Evolutionary conservation across 176 grass and related monocot species (phyloP).

Genomic region (Metroxylon sagu): DNA sequence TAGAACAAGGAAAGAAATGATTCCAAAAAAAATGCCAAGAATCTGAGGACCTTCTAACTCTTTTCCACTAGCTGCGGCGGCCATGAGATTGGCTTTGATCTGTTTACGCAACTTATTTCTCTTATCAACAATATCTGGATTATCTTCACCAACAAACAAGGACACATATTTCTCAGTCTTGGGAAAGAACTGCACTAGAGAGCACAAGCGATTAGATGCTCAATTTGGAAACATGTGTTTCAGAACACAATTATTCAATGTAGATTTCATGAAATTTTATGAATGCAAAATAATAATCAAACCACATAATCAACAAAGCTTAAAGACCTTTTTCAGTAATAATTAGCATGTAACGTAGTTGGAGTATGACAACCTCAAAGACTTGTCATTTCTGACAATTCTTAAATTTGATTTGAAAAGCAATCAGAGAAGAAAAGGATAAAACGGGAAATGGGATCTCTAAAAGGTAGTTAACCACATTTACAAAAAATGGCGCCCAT

Average conservation of each 20-base stretch:
- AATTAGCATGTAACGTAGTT: too few species aligned
- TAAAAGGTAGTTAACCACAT: too few species aligned
- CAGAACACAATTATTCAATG: too few species aligned
- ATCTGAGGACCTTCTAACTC: constrained; percentile 70
- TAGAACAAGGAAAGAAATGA: too few species aligned
- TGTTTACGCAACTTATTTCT: constrained; percentile 73
- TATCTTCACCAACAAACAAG: constrained; percentile 59
- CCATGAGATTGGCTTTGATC: constrained; percentile 73
- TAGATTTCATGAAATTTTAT: too few species aligned
- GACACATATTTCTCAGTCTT: constrained; percentile 87
- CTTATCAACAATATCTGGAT: constrained; percentile 41
- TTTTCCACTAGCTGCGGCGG: constrained; percentile 75
- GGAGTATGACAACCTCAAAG: too few species aligned
- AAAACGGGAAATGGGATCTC: neutral
- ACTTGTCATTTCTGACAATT: too few species aligned
- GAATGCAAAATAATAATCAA: too few species aligned
- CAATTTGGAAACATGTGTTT: neutral
- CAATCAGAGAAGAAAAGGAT: constrained; percentile 1
- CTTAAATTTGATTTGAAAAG: neutral
- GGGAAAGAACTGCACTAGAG: constrained; percentile 74
- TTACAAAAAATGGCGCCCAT: constrained; percentile 1
- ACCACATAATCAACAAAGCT: too few species aligned
- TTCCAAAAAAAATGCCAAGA: neutral
- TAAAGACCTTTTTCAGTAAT: too few species aligned
- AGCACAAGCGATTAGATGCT: constrained; percentile 11